Conservation (phyloP, 2,329 filamentous ascomycete genomes). For the Penicillium italicum region DNA sequence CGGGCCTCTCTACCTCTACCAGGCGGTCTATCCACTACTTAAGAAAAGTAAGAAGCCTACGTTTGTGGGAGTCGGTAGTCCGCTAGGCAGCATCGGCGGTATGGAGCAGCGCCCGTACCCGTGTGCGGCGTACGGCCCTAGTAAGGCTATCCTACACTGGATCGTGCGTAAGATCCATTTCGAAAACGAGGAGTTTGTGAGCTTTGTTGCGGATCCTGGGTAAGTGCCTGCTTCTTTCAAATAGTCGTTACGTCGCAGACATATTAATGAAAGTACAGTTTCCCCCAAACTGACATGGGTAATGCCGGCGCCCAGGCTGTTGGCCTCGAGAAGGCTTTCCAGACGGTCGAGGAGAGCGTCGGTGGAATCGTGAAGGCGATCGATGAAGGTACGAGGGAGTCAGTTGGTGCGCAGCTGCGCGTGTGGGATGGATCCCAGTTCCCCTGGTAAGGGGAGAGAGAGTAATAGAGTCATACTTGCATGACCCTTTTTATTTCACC, state of each 20-base stretch:
- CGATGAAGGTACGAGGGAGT: slow-evolving; percentile 4
- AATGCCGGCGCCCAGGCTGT: slow-evolving; percentile 15
- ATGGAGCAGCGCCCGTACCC: slow-evolving; percentile 1
- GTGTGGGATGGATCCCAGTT: background rate
- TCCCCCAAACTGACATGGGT: slow-evolving; percentile 25
- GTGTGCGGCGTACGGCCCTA: slow-evolving; percentile 13
- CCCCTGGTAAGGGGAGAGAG: background rate
- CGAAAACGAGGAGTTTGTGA: background rate
- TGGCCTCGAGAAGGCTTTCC: slow-evolving; percentile 16
- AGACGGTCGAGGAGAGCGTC: slow-evolving; percentile 22
- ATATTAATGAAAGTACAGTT: slow-evolving; percentile 5
- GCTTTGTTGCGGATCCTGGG: background rate
- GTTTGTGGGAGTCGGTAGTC: background rate
- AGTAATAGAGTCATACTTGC: background rate
- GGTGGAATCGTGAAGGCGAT: slow-evolving; percentile 19
- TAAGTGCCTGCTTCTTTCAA: background rate
- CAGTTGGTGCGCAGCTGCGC: background rate
- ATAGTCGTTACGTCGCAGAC: background rate
- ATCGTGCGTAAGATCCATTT: background rate
- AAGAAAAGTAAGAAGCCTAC: slow-evolving; percentile 1
- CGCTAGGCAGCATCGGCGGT: background rate
- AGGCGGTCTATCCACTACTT: slow-evolving; percentile 1
- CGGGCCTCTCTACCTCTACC: slow-evolving; percentile 23
- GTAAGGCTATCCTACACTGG: background rate
- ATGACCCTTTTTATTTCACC: too few relatives aligned